phyloP scores from a whole-genome alignment of 768 basidiomycete genomes.

The Astraeus odoratus region DNA sequence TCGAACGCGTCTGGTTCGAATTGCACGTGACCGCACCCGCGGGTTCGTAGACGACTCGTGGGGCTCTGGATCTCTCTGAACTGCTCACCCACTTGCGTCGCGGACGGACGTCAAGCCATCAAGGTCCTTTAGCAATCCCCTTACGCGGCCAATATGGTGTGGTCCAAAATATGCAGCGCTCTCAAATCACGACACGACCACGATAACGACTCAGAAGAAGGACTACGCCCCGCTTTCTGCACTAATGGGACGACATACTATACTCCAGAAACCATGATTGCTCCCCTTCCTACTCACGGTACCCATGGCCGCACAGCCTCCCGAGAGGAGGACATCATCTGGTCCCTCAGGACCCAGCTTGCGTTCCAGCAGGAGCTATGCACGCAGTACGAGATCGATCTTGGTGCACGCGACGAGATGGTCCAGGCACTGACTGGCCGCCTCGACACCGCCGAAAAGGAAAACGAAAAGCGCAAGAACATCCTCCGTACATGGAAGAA shows the following conservation, averaged over 20 bases:
- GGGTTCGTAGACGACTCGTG: too few species aligned
- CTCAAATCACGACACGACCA: conserved; percentile 36
- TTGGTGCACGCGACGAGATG: conserved; percentile 66
- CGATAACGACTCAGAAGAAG: conserved; percentile 12
- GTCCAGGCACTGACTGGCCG: conserved; percentile 54
- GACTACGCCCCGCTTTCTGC: conserved; percentile 41
- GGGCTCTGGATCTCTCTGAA: too few species aligned
- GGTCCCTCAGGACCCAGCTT: conserved; percentile 68
- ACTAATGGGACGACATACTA: conserved; percentile 71
- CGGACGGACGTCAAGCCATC: too few species aligned
- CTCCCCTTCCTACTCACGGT: conserved; percentile 52
- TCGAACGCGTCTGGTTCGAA: too few species aligned
- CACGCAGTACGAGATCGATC: conserved; percentile 69
- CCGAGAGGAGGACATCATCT: conserved; percentile 65
- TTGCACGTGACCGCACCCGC: too few species aligned
- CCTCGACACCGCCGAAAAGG: conserved; percentile 49
- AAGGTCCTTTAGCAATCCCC: too few species aligned
- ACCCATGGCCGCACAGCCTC: conserved; percentile 54
- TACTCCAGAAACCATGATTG: conserved; percentile 67
- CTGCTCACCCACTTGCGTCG: too few species aligned
- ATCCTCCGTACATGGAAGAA: conserved; percentile 63
- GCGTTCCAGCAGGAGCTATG: conserved; percentile 70
- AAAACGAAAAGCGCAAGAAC: conserved; percentile 52
- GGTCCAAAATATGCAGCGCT: conserved; percentile 55
- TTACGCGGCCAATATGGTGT: conserved; percentile 33